A percentile compares a stretch with the other conserved stretches of the same genome.
phyloP scores from a whole-genome alignment of 2,329 filamentous ascomycete species.

The Monosporascus sp. region DNA sequence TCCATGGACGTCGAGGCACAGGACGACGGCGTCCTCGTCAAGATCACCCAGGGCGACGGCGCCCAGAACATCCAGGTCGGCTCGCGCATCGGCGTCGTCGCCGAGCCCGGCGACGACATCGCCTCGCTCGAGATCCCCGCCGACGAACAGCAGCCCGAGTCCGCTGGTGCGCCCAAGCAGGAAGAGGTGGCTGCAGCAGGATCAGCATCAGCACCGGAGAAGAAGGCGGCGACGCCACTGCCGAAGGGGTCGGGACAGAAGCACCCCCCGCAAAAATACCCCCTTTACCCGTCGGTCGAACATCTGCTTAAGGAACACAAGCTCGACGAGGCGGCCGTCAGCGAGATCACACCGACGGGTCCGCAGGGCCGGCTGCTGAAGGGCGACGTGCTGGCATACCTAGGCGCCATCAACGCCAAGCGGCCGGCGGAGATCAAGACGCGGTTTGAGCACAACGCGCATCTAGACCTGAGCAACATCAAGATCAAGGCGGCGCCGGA shows the following conservation, averaged over 20 bases:
- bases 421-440: conserved; percentile 67
- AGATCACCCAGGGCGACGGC: conserved; percentile 70
- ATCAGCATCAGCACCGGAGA: conserved; percentile 24
- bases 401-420: conserved; percentile 69
- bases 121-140: conserved; percentile 67
- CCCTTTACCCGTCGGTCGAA: conserved; percentile 76
- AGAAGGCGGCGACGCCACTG: conserved; percentile 25
- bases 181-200: conserved; percentile 16
- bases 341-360: conserved; percentile 81
- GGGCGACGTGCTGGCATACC: conserved; percentile 87
- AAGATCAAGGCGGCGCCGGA: conserved; percentile 61
- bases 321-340: conserved; percentile 67
- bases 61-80: conserved; percentile 75
- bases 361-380: conserved; percentile 87
- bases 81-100: conserved; percentile 73
- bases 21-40: conserved; percentile 80
- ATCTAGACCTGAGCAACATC: conserved; percentile 93
- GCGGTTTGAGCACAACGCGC: conserved; percentile 67
- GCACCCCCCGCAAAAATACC: conserved; percentile 61
- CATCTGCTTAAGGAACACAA: conserved; percentile 76
- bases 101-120: conserved; percentile 76
- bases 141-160: conserved; percentile 48
- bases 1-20: conserved; percentile 94
- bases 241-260: conserved; percentile 37
- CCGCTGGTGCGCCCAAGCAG: conserved; percentile 18